These are phyloP conservation scores for Paecilomyces formosus DNA, from an alignment of 2,329 filamentous ascomycete species.

Conservation along the genomic window DNA sequence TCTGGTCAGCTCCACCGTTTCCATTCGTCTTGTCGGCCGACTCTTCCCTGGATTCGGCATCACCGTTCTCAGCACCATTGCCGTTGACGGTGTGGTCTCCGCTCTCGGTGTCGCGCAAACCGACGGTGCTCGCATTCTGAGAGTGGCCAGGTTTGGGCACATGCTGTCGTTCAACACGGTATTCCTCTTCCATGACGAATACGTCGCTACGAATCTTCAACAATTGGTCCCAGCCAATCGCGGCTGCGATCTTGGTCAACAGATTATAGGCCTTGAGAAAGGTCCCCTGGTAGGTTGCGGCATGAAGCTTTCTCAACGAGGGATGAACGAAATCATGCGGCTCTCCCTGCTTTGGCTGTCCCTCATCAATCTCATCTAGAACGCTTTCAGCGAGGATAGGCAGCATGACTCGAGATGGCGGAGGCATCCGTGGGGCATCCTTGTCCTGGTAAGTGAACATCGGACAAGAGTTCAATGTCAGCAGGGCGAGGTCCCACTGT, in stretches of 20 bases:
- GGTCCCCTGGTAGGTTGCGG: conserved; percentile 85
- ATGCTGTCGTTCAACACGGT: conserved; percentile 63
- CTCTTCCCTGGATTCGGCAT: conserved; percentile 20
- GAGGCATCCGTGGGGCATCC: conserved; percentile 88
- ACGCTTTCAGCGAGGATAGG: conserved; percentile 83
- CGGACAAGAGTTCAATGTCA: conserved; percentile 94
- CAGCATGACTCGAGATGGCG: conserved; percentile 78
- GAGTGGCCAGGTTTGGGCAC: conserved; percentile 23
- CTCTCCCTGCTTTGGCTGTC: conserved; percentile 62
- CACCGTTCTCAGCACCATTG: conserved; percentile 16
- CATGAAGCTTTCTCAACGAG: conserved; percentile 75
- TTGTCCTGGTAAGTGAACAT: conserved; percentile 99
- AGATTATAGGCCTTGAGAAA: conserved; percentile 93
- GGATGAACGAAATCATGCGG: conserved; percentile 82
- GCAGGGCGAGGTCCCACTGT: conserved; percentile 91
- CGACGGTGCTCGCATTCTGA: conserved; percentile 73
- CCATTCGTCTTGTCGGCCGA: conserved; percentile 25
- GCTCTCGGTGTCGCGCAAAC: conserved; percentile 61
- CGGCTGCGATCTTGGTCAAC: conserved; percentile 88
- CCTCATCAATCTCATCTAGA: conserved; percentile 93
- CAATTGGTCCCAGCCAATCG: conserved; percentile 96
- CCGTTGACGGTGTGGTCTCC: conserved; percentile 31
- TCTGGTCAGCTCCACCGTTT: conserved; percentile 16
- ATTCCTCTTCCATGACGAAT: conserved; percentile 99
- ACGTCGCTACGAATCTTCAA: conserved; percentile 92